Percentiles rank a stretch among this genome's conserved stretches.
phyloP scores from a whole-genome alignment of 768 basidiomycete species.

The Hemileccinum impolitum region DNA sequence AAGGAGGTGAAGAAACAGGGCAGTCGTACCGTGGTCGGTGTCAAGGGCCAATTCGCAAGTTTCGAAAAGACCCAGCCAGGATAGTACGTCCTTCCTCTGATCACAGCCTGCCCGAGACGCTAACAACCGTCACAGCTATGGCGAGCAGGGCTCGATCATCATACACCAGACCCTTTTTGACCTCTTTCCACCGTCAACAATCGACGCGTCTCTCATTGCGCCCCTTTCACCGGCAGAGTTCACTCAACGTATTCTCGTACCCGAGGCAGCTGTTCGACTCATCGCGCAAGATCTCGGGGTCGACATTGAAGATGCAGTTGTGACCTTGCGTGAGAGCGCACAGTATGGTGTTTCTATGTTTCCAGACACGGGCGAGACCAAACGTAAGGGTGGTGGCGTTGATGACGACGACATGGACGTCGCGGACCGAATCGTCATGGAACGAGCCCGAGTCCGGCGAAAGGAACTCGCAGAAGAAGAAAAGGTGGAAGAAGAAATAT shows the following conservation, averaged over 20 bases:
- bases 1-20: constrained; percentile 64
- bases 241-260: constrained; percentile 81
- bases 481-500: constrained; percentile 28
- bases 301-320: constrained; percentile 45
- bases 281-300: constrained; percentile 72
- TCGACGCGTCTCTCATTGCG: constrained; percentile 49
- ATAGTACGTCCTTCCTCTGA: constrained; percentile 58
- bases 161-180: constrained; percentile 74
- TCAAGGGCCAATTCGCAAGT: constrained; percentile 70
- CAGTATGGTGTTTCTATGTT: constrained; percentile 87
- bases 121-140: constrained; percentile 54
- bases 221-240: constrained; percentile 77
- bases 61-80: constrained; percentile 86
- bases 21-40: constrained; percentile 59
- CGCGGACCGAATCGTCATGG: constrained; percentile 42
- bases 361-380: constrained; percentile 42
- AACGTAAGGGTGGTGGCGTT: constrained; percentile 34
- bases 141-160: constrained; percentile 78
- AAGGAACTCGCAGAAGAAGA: constrained; percentile 43
- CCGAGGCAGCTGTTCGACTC: constrained; percentile 79
- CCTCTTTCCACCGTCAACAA: constrained; percentile 63
- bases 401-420: constrained; percentile 31
- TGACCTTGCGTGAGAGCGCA: constrained; percentile 69
- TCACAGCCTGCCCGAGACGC: background rate
- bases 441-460: constrained; percentile 40